Base-by-base conservation (phyloP, 2,329 filamentous ascomycete genomes). In the Alternaria triticimaculans region DNA sequence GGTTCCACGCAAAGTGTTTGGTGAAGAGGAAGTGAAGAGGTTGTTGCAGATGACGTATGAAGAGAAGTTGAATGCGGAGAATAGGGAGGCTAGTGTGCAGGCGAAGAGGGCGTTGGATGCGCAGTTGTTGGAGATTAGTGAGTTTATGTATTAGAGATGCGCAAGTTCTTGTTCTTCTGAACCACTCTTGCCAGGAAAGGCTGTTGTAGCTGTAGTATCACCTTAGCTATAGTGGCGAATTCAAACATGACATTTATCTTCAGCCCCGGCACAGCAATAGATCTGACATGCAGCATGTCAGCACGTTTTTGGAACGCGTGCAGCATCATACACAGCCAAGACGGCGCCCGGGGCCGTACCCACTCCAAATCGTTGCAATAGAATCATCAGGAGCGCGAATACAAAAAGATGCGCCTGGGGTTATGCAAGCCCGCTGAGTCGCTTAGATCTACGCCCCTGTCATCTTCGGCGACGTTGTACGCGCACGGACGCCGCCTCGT, bases 101-200 rank as follows among this genome's bases (percentile, higher is more conserved):
- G 91, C 91, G 4, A 89, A 87, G 83, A 85, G 91, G 75, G 86
- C 87, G 74, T 86, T 93, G 85, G 89, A 88, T 60, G 90, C 92
- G 72, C 89, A 90, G 82, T 78, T 92, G 73, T 79, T 92, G 64
- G 87, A 87, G 71, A 81, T 94, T 71, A 91, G 89, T 72, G 91
- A 94, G 83, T 85, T 89, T 71, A 88, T 92, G 87, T 92, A 78
- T 54, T 78, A 69, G 20, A n/a, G 5, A 20, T 53, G 49, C 5
- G 18, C 1, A 1, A 18, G 0, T 44, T 37, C 15, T 0, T 0
- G 41, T 44, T 44, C 18, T 44, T 10, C 11, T 37, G 12, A 3
- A 14, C 8, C 15, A 23, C 4, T 20, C 5, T n/a, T n/a, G n/a
- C n/a, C 15, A 5, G 28, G 28, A 21, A 37, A 23, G 18, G 14